phyloP scores from a whole-genome alignment of 768 basidiomycete species.

The Amanita thiersii region DNA sequence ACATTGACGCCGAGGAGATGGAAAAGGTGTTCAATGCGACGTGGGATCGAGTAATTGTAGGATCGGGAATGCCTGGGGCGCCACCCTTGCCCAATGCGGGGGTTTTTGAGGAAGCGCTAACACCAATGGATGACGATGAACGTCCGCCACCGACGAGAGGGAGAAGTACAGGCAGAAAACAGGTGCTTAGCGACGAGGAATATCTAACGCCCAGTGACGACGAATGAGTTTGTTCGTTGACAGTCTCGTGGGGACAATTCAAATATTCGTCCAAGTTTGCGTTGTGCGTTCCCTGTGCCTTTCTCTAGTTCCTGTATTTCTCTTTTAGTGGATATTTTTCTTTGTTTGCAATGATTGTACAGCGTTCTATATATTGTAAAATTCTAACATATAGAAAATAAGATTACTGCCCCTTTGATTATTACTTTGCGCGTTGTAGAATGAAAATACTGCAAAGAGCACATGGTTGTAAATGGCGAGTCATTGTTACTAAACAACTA shows the following conservation, averaged over 20 bases:
- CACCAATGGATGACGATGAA: constrained; percentile 79
- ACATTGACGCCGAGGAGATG: constrained; percentile 91
- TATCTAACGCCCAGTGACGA: constrained; percentile 74
- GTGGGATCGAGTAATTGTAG: constrained; percentile 55
- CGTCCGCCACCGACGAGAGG: constrained; percentile 47
- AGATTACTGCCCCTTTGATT: background rate
- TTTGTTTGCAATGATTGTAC: constrained; percentile 4
- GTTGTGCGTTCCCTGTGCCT: background rate
- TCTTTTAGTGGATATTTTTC: background rate
- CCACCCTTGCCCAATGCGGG: constrained; percentile 25
- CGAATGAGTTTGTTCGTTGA: constrained; percentile 27
- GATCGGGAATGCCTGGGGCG: constrained; percentile 72
- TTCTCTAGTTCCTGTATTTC: background rate
- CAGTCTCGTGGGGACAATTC: no score
- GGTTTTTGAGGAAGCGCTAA: constrained; percentile 44
- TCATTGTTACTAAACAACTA: no score
- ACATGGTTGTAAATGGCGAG: no score
- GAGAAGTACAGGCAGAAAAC: constrained; percentile 56
- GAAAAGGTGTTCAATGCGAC: constrained; percentile 77
- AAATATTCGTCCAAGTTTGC: no score
- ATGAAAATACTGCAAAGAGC: no score
- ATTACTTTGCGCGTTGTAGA: no score
- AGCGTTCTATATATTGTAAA: constrained; percentile 4
- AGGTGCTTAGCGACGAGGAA: constrained; percentile 67
- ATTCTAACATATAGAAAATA: background rate